These are phyloP conservation scores for Cenchrus purpureus DNA, from an alignment of 176 grass and related monocot genomes.

Conservation along the genomic window DNA sequence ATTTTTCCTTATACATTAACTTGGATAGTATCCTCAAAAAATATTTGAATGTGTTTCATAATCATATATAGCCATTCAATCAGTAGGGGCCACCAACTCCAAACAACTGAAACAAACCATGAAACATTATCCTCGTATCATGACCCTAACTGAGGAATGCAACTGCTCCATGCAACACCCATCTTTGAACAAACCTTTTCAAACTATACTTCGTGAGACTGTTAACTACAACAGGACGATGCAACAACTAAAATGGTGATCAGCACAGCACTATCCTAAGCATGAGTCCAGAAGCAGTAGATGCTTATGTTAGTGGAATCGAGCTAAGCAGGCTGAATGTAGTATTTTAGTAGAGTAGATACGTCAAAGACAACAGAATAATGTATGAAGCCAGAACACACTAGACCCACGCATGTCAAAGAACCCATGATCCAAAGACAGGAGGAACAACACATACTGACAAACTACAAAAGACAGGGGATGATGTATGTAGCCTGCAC, in stretches of 20 bases:
- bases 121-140: not conserved
- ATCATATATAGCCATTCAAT: slow-evolving; percentile 8
- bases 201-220: not conserved
- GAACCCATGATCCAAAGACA: not conserved
- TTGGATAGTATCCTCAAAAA: not conserved
- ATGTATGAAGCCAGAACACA: no score
- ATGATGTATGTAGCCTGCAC: slow-evolving; percentile 39
- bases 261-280: not conserved
- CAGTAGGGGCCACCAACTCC: not conserved
- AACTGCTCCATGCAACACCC: not conserved
- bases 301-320: not conserved
- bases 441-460: not conserved
- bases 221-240: not conserved
- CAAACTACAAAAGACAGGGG: not conserved
- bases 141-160: not conserved
- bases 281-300: not conserved
- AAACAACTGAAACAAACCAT: slow-evolving; percentile 14
- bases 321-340: not conserved
- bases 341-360: not conserved
- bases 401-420: no score
- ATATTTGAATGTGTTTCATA: not conserved
- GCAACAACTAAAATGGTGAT: not conserved
- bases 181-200: not conserved
- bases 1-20: not conserved
- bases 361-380: not conserved